Evolutionary conservation across 495 filamentous ascomycete genomes (phyloP), one percentile per base, ranked within the genome.

Genomic region (Daldinia decipiens): DNA sequence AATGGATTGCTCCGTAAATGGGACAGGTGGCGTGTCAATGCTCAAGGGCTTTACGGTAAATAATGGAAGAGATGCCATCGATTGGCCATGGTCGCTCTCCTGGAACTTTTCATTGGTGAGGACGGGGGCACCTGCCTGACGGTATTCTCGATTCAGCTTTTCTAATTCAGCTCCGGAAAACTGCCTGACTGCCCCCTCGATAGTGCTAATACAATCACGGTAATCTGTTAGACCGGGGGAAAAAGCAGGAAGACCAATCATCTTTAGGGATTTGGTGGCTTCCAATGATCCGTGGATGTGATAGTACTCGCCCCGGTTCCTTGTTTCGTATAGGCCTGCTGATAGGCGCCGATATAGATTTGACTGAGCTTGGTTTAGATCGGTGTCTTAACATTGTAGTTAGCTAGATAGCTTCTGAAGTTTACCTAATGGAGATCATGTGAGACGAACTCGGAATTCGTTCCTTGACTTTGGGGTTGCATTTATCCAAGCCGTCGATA

Each of bases 211-310:
- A 67, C 88, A 86, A 15, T 90, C 82, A 58, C 84, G 84, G 62
- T 93, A 92, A 66, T 88, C 87, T 2, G 85, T 90, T 73, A 92
- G 68, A 59, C 87, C 85, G 11, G 90, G 87, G 8, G 85, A 81
- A 43, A 88, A 82, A 0, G 89, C 81, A 17, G 89, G 86, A 29
- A 94, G 81, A 1, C 89, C 90, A 59, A 93, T 87, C 90, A 92
- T 93, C 54, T 87, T 81, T 59, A 93, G 79, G 3, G 90, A 90
- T 6, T 83, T 87, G 11, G 83, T 86, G 17, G 91, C 91, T 64
- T 92, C 89, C 17, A 94, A 77, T 1, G 91, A 93, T 31, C 91
- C 91, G 77, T 93, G 91, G 61, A 93, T 91, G 74, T 94, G 92
- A 74, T 90, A 93, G 74, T 85, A 94, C 71, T 90, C 83, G 50